A percentile compares a stretch with the other conserved stretches of the same genome.
Conservation (phyloP, 371 early-diverging fungal genomes). For the Haplosporangium sp. region DNA sequence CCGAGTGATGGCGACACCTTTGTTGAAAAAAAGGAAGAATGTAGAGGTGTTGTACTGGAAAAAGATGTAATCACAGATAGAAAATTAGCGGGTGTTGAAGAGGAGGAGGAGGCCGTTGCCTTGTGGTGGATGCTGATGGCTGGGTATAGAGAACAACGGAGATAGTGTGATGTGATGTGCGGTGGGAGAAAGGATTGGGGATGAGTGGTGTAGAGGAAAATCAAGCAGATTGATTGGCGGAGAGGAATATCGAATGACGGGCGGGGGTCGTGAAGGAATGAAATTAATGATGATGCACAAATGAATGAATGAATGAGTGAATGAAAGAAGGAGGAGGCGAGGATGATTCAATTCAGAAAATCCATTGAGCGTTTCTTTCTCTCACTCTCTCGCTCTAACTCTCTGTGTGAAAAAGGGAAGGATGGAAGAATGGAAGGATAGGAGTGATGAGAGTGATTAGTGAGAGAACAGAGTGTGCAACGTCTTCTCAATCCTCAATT, state of each 20-base stretch:
- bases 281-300: not conserved
- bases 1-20: conserved; percentile 4
- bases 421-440: too few species aligned
- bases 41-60: too few species aligned
- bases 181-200: too few species aligned
- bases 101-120: too few species aligned
- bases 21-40: not conserved
- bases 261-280: not conserved
- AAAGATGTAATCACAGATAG: too few species aligned
- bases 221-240: not conserved
- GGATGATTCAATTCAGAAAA: not conserved
- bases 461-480: too few species aligned
- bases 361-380: not conserved
- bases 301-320: not conserved
- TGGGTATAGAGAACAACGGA: too few species aligned
- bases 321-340: conserved; percentile 1
- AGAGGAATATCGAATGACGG: not conserved
- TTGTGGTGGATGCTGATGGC: too few species aligned
- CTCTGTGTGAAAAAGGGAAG: not conserved
- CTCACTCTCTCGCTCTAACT: not conserved
- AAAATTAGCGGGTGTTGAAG: too few species aligned
- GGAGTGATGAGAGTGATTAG: too few species aligned
- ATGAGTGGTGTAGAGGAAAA: not conserved
- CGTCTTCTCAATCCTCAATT: too few species aligned
- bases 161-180: too few species aligned